phyloP scores from a whole-genome alignment of 163 green algal species.

The Volvox carteri region DNA sequence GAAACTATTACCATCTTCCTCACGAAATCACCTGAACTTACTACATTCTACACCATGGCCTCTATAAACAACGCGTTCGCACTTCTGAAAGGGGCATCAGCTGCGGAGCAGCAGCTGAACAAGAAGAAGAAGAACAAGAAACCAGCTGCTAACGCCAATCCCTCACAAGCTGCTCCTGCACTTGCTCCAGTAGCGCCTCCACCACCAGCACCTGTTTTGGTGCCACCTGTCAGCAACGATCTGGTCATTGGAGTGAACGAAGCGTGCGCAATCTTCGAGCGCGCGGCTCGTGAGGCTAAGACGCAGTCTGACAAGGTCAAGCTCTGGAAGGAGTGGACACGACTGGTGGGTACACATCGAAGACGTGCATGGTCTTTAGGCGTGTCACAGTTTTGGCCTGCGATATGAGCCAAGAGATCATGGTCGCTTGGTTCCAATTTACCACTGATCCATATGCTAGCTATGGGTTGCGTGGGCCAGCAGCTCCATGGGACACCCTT shows the following conservation, averaged over 20 bases:
- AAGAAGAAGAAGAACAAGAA: conserved; percentile 59
- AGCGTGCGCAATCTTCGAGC: conserved; percentile 67
- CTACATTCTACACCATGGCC: conserved; percentile 38
- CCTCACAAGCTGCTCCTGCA: not conserved
- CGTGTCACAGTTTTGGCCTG: too few relatives aligned
- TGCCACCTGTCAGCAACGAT: conserved; percentile 19
- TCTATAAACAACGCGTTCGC: conserved; percentile 35
- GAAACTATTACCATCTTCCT: too few relatives aligned
- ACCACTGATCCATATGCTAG: too few relatives aligned
- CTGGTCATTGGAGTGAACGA: conserved; percentile 59
- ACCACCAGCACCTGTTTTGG: not conserved
- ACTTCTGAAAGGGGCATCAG: conserved; percentile 28
- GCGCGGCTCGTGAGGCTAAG: conserved; percentile 65
- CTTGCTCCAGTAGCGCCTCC: not conserved
- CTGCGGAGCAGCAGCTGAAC: conserved; percentile 36
- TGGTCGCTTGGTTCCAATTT: too few relatives aligned
- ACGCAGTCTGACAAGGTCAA: conserved; percentile 60
- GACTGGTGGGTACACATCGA: conserved; percentile 54
- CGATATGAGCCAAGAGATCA: too few relatives aligned
- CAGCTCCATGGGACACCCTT: too few relatives aligned
- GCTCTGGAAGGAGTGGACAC: conserved; percentile 75
- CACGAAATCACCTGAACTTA: too few relatives aligned
- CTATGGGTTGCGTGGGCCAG: too few relatives aligned
- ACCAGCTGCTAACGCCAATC: conserved; percentile 14
- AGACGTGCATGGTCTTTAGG: conserved; percentile 2